Percentiles rank a stretch among this genome's conserved stretches.
Conservation (phyloP, 1,139 yeast genomes). For the Suhomyces bolitotheri region DNA sequence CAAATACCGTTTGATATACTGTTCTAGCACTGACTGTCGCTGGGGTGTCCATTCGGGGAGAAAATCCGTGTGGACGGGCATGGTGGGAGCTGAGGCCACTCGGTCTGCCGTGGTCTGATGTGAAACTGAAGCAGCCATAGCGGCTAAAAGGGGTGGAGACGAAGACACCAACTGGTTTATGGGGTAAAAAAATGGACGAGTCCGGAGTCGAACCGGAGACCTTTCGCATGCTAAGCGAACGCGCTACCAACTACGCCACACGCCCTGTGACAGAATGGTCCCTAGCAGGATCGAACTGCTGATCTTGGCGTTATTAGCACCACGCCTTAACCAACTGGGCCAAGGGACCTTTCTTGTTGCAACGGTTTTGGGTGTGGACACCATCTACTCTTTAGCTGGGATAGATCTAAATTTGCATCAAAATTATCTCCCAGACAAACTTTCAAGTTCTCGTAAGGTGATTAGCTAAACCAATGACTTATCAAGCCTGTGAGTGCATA, state of each 20-base stretch:
- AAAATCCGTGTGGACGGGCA: conserved; percentile 1
- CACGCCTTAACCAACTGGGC: conserved; percentile 26
- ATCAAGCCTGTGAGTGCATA: too few species aligned
- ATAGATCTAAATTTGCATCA: too few species aligned
- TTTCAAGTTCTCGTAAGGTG: too few species aligned
- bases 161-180: background rate
- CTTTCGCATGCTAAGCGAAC: conserved; percentile 88
- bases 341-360: conserved; percentile 17
- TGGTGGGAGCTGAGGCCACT: background rate
- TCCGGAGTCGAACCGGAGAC: conserved; percentile 90
- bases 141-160: too few species aligned
- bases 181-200: conserved; percentile 60
- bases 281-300: conserved; percentile 33
- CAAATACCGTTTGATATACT: conserved; percentile 17
- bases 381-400: too few species aligned
- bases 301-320: conserved; percentile 35
- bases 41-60: conserved; percentile 22
- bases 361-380: too few species aligned
- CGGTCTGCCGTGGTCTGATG: background rate
- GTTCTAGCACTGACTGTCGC: conserved; percentile 20
- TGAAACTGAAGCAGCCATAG: conserved; percentile 5
- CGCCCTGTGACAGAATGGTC: conserved; percentile 51
- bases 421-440: too few species aligned
- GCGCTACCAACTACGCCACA: conserved; percentile 93
- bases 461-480: too few species aligned